A percentile compares a stretch with the other conserved stretches of the same genome.
These are phyloP conservation scores for Umbelopsis sp. DNA, from an alignment of 192 early-diverging fungal species.

Conservation along the genomic window DNA sequence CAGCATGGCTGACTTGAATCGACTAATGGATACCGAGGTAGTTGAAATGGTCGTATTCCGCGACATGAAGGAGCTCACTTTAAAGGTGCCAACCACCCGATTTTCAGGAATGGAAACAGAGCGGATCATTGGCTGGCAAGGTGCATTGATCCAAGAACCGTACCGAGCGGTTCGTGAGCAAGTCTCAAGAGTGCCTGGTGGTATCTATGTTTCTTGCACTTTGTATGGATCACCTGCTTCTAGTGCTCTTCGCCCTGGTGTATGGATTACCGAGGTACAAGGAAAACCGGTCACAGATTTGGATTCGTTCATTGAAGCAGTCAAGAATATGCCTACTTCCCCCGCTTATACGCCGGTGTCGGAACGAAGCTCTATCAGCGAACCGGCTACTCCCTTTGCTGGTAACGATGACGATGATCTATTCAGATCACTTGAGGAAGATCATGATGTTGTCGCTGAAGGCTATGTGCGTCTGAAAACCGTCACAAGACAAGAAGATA, in stretches of 20 bases:
- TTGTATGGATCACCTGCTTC: conserved; percentile 66
- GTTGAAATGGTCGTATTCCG: conserved; percentile 70
- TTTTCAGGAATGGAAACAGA: conserved; percentile 56
- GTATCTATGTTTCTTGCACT: conserved; percentile 54
- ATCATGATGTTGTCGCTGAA: conserved; percentile 43
- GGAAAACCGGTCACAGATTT: conserved; percentile 53
- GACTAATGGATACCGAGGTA: conserved; percentile 44
- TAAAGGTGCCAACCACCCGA: conserved; percentile 68
- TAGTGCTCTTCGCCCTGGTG: conserved; percentile 53
- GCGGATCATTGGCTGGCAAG: conserved; percentile 82
- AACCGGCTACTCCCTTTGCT: neutral
- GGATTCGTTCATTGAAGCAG: conserved; percentile 61
- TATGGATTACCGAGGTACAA: conserved; percentile 71
- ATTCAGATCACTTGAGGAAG: conserved; percentile 1
- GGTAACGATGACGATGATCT: conserved; percentile 17
- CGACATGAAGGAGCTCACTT: conserved; percentile 63
- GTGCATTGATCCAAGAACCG: conserved; percentile 74
- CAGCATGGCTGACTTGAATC: conserved; percentile 59
- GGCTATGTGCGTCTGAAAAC: conserved; percentile 58
- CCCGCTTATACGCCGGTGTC: conserved; percentile 39
- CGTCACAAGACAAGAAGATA: conserved; percentile 50
- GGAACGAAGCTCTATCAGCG: neutral
- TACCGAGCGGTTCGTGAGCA: conserved; percentile 58
- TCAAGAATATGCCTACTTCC: conserved; percentile 45
- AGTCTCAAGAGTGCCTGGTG: conserved; percentile 56